Evolutionary conservation across 1,139 yeast genomes (phyloP).

Genomic region (Pichia sp.): DNA sequence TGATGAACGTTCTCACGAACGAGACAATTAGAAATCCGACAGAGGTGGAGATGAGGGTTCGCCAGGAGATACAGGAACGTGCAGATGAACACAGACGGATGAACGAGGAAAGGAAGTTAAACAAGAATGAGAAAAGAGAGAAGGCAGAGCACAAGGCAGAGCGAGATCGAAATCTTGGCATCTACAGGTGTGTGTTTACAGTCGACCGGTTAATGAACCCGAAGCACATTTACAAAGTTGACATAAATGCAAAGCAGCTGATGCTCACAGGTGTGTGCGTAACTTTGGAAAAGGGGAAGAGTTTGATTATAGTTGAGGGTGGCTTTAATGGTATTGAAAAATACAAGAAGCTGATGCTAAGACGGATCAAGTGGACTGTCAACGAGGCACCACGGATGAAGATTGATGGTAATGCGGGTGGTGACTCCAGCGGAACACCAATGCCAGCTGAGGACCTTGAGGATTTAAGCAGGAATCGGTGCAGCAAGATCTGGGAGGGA

Average conservation of each 20-base stretch:
- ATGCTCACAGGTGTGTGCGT: constrained; percentile 59
- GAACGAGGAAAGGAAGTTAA: constrained; percentile 61
- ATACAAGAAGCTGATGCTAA: constrained; percentile 57
- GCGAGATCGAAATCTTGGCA: constrained; percentile 50
- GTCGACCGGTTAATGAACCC: constrained; percentile 55
- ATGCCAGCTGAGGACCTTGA: constrained; percentile 20
- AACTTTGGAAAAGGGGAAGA: constrained; percentile 42
- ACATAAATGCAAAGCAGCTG: constrained; percentile 73
- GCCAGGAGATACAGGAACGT: constrained; percentile 64
- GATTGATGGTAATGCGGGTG: constrained; percentile 21
- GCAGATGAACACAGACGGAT: constrained; percentile 52
- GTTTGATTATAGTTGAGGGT: constrained; percentile 71
- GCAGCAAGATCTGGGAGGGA: constrained; percentile 74
- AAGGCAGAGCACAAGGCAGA: constrained; percentile 45
- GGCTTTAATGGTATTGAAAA: constrained; percentile 56
- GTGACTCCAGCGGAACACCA: too few species aligned
- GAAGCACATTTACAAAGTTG: constrained; percentile 68
- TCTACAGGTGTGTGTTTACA: constrained; percentile 55
- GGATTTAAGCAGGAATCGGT: constrained; percentile 47
- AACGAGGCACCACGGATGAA: constrained; percentile 26
- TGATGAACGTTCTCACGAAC: constrained; percentile 80
- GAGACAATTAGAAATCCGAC: constrained; percentile 93
- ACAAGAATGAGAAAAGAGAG: constrained; percentile 51
- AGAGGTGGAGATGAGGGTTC: constrained; percentile 69
- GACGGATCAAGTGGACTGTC: constrained; percentile 70